phyloP scores from a whole-genome alignment of 306 rosid species.

The Mimosa bimucronata region DNA sequence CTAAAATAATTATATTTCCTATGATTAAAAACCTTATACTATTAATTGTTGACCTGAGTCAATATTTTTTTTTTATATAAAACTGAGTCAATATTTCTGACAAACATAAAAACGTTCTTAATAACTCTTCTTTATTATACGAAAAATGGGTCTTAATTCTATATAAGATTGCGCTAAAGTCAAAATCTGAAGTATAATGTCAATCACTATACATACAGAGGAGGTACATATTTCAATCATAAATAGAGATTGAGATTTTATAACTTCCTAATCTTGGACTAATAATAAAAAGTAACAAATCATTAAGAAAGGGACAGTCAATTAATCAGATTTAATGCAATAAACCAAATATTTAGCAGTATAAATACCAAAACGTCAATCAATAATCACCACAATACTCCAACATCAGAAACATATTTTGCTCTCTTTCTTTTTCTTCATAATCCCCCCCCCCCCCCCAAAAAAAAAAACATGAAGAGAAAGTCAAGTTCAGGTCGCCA shows the following conservation, averaged over 20 bases:
- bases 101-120: background rate
- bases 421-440: background rate
- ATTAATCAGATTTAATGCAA: slow-evolving; percentile 13
- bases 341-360: slow-evolving; percentile 40
- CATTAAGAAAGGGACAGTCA: slow-evolving; percentile 41
- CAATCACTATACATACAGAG: background rate
- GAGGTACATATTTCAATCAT: slow-evolving; percentile 26
- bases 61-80: background rate
- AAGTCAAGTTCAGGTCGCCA: slow-evolving; percentile 57
- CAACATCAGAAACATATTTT: slow-evolving; percentile 11
- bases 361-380: slow-evolving; percentile 39
- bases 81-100: slow-evolving; percentile 12
- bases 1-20: background rate
- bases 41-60: background rate
- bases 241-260: slow-evolving; percentile 42
- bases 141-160: background rate
- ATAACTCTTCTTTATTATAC: too few species aligned
- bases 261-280: slow-evolving; percentile 42
- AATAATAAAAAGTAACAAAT: slow-evolving; percentile 46
- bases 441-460: background rate
- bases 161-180: background rate
- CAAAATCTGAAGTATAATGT: slow-evolving; percentile 29
- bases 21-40: background rate
- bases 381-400: slow-evolving; percentile 30
- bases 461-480: slow-evolving; percentile 49